Evolutionary conservation across 371 early-diverging fungal genomes (phyloP).

Genomic region (Actinomucor elegans): DNA sequence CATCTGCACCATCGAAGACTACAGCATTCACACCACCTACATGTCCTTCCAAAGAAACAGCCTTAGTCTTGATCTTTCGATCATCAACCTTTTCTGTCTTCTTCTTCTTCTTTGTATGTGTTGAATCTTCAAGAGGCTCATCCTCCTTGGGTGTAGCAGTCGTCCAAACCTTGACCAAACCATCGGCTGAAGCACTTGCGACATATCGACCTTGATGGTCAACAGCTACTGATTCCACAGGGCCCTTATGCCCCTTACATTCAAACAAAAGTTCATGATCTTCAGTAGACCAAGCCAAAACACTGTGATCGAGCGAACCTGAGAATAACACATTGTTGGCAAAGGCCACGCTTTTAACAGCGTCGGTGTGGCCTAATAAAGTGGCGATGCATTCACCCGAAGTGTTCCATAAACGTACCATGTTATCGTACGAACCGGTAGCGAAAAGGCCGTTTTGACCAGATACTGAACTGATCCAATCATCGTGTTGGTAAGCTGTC

Average conservation of each 20-base stretch:
- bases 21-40: conserved; percentile 81
- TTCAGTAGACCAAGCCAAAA: conserved; percentile 45
- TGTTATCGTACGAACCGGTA: conserved; percentile 85
- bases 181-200: conserved; percentile 82
- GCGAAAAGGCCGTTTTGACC: conserved; percentile 55
- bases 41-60: conserved; percentile 70
- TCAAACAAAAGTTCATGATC: conserved; percentile 57
- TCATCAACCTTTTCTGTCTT: conserved; percentile 47
- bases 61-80: conserved; percentile 51
- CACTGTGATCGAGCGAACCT: conserved; percentile 49
- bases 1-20: conserved; percentile 52
- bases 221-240: conserved; percentile 60
- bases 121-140: conserved; percentile 48
- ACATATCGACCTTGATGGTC: conserved; percentile 49
- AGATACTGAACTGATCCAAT: conserved; percentile 88
- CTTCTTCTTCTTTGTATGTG: conserved; percentile 51
- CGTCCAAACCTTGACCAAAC: conserved; percentile 78
- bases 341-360: conserved; percentile 66
- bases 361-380: conserved; percentile 67
- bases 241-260: conserved; percentile 78
- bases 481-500: conserved; percentile 83
- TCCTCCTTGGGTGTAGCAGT: conserved; percentile 55
- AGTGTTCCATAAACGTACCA: conserved; percentile 81
- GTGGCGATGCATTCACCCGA: conserved; percentile 71
- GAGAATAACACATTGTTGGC: conserved; percentile 40